These are phyloP conservation scores for Microdochium bolleyi DNA, from an alignment of 2,329 filamentous ascomycete species.

Conservation along the genomic window DNA sequence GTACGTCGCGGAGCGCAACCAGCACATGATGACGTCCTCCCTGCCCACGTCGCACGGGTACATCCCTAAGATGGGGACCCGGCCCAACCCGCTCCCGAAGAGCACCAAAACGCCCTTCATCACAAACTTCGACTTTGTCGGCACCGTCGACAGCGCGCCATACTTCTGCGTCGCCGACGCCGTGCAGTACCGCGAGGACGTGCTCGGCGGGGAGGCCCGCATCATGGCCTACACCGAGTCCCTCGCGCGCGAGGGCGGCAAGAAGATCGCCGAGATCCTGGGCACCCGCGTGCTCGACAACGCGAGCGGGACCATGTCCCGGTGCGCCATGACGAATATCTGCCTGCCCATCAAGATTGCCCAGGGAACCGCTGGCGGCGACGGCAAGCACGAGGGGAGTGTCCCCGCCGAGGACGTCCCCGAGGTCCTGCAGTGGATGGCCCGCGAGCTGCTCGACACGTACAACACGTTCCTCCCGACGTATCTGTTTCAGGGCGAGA, in stretches of 20 bases:
- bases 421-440: conserved; percentile 48
- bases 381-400: conserved; percentile 14
- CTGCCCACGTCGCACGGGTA: conserved; percentile 80
- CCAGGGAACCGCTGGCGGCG: background rate
- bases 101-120: conserved; percentile 52
- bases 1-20: conserved; percentile 70
- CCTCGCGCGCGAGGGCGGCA: conserved; percentile 57
- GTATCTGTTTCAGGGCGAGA: conserved; percentile 49
- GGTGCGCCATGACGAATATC: conserved; percentile 67
- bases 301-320: conserved; percentile 46
- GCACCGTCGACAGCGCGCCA: conserved; percentile 65
- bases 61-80: conserved; percentile 29
- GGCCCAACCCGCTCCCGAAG: conserved; percentile 32
- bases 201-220: conserved; percentile 65
- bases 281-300: conserved; percentile 70
- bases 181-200: conserved; percentile 59
- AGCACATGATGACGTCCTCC: conserved; percentile 64
- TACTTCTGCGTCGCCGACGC: conserved; percentile 67
- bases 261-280: conserved; percentile 50
- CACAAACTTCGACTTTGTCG: conserved; percentile 66
- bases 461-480: conserved; percentile 65
- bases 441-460: conserved; percentile 42
- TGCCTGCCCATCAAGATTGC: conserved; percentile 53
- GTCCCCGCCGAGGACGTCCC: conserved; percentile 2
- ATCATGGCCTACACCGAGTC: conserved; percentile 56